phyloP scores from a whole-genome alignment of 176 grass and related monocot species.

The Oryza australiensis region DNA sequence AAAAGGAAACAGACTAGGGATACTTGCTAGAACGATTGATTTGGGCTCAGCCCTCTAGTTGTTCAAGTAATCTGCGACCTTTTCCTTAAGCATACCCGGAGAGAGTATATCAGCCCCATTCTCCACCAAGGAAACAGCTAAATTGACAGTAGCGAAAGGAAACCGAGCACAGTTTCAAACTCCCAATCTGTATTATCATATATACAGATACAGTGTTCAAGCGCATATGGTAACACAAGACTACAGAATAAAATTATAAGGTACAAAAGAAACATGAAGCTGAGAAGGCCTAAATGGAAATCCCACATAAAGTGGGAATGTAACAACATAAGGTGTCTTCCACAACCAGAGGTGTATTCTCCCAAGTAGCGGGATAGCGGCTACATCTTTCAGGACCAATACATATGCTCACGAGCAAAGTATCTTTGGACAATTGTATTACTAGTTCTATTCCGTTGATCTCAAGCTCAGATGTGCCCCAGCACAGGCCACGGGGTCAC shows the following conservation, averaged over 20 bases:
- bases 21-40: background rate
- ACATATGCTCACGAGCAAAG: conserved; percentile 18
- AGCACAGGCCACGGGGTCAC: conserved; percentile 77
- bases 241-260: conserved; percentile 7
- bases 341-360: conserved; percentile 33
- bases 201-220: conserved; percentile 16
- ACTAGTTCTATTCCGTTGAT: conserved; percentile 18
- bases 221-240: conserved; percentile 7
- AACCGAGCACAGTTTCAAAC: background rate
- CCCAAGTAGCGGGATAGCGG: background rate
- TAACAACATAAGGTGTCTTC: background rate
- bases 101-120: background rate
- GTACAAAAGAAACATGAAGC: conserved; percentile 24
- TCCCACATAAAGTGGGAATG: background rate
- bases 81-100: background rate
- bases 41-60: background rate
- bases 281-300: conserved; percentile 12
- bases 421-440: conserved; percentile 9
- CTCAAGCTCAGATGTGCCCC: conserved; percentile 53
- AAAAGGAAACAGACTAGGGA: background rate
- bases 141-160: background rate
- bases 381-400: conserved; percentile 8
- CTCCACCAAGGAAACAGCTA: background rate
- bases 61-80: background rate
- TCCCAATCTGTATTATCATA: conserved; percentile 28